Evolutionary conservation across 2,329 filamentous ascomycete species (phyloP), one percentile per base, ranked within the genome.

Genomic region (Teratosphaeria gauchensis): DNA sequence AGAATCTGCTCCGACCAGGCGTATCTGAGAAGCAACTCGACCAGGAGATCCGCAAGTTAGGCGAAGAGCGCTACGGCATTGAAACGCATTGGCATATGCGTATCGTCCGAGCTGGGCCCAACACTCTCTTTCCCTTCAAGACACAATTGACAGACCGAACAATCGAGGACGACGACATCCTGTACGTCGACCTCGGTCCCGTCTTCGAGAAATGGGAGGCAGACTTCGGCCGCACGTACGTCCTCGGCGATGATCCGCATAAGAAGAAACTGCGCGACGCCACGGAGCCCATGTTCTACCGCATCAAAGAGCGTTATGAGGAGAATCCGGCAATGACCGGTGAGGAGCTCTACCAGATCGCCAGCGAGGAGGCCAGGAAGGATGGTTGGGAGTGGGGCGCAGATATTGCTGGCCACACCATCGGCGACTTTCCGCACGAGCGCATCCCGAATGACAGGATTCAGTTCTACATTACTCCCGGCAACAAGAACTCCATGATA

Each of bases 161-260:
- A 33, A 76, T 82, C 54, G 62, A 76, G 60, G 64, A 68, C 2
- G 78, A 80, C 56, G 79, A 82, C 58, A 81, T 82, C 54, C 67
- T 82, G 2, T 75, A 78, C 58, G 75, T 82, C 35, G 79, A 82
- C 61, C 70, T 82, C 1, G 79, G 79, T 0, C 79, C 79, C 0
- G 78, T 81, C 0, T 80, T 82, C 58, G 78, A 80, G 55, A 72
- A 71, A 0, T 82, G 77, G 77, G 79, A 82, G 64, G 79, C 79
- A 4, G 79, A 81, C 61, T 81, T 81, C 59, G 78, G 79, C 7
- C 76, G 79, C 14, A 82, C 79, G 0, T 82, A 76, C 60, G 78
- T 82, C 2, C 72, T 82, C 0, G 78, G 78, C 3, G 60, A 74
- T 54, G 78, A 81, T 56, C 74, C 76, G 1, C 59, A 68, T 21